Evolutionary conservation across 106 monocot genomes (phyloP).

Genomic region (Allium fistulosum): DNA sequence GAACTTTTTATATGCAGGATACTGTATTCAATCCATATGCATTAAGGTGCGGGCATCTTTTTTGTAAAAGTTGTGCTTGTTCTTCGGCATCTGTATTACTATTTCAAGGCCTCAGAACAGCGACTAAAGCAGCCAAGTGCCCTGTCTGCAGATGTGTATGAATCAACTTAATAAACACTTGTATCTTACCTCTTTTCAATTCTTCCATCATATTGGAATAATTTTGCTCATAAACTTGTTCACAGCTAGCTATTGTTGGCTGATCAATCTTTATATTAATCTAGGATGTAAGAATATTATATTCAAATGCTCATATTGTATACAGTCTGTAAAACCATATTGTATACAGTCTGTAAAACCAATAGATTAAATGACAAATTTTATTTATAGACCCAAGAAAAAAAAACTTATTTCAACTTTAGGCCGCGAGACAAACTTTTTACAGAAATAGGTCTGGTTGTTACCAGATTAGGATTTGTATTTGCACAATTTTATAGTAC

Average conservation of each 20-base stretch:
- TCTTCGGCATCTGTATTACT: slow-evolving; percentile 56
- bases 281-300: too few species aligned
- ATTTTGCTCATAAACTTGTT: not conserved
- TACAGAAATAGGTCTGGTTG: too few species aligned
- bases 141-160: slow-evolving; percentile 67
- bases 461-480: too few species aligned
- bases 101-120: slow-evolving; percentile 51
- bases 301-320: too few species aligned
- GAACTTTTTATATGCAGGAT: slow-evolving; percentile 29
- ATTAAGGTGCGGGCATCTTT: slow-evolving; percentile 79
- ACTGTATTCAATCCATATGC: slow-evolving; percentile 69
- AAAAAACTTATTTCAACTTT: too few species aligned
- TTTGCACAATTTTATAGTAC: too few species aligned
- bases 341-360: too few species aligned
- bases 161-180: not conserved
- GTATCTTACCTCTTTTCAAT: not conserved
- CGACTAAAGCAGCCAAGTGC: slow-evolving; percentile 51
- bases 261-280: not conserved
- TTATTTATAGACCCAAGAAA: too few species aligned
- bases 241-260: not conserved
- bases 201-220: not conserved
- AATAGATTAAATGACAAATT: too few species aligned
- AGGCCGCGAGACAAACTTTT: too few species aligned
- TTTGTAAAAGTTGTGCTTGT: slow-evolving; percentile 74
- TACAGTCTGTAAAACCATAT: too few species aligned